A percentile compares a stretch with the other conserved stretches of the same genome.
phyloP scores from a whole-genome alignment of 345 rosid species.

The Alliaria petiolata region DNA sequence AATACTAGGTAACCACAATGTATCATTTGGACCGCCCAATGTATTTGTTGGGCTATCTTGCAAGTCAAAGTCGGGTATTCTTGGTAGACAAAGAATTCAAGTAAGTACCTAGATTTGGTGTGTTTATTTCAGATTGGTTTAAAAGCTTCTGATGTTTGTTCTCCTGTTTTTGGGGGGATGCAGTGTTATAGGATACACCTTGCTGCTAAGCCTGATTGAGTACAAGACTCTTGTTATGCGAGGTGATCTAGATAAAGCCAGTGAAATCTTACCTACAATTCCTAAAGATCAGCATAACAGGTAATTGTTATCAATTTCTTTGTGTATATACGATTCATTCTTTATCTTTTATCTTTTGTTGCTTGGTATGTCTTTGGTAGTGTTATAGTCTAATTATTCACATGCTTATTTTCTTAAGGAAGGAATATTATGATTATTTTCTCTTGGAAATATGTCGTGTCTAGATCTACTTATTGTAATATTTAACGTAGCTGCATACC shows the following conservation, averaged over 20 bases:
- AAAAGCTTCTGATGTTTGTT: constrained; percentile 15
- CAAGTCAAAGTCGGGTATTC: constrained; percentile 95
- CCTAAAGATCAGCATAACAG: constrained; percentile 86
- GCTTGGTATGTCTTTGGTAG: background rate
- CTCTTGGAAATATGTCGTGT: background rate
- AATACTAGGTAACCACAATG: constrained; percentile 88
- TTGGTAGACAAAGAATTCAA: constrained; percentile 98
- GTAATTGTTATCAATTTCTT: constrained; percentile 30
- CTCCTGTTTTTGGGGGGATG: constrained; percentile 2
- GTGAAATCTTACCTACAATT: constrained; percentile 74
- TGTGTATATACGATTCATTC: background rate
- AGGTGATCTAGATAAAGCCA: constrained; percentile 80
- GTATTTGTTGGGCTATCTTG: constrained; percentile 98
- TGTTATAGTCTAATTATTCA: background rate
- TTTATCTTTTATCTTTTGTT: background rate
- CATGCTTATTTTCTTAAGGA: background rate
- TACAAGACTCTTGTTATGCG: constrained; percentile 98
- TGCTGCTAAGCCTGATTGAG: constrained; percentile 87
- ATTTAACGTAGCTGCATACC: background rate
- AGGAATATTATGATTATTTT: background rate
- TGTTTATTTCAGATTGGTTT: constrained; percentile 8
- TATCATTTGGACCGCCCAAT: constrained; percentile 99
- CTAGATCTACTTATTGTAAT: background rate
- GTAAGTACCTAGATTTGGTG: constrained; percentile 42
- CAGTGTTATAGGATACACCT: constrained; percentile 83